Base-by-base conservation (phyloP, 495 filamentous ascomycete species). In the Tuber borchii region DNA sequence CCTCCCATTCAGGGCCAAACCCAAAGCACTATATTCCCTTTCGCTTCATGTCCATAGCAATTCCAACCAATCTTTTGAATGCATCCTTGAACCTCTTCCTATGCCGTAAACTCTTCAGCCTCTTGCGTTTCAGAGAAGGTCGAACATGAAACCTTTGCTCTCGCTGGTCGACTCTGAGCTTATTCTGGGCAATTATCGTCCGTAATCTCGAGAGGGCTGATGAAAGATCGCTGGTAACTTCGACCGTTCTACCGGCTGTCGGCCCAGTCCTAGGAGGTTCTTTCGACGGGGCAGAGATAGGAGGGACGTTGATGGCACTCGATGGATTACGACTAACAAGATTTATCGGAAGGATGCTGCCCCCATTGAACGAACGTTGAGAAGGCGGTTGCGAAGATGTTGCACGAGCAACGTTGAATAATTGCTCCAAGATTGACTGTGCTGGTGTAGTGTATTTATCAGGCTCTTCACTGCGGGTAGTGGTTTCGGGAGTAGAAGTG, bases 101-200 rank as follows among this genome's bases (percentile, higher is more conserved):
- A 89, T 91, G 93, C 76, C 92, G 87, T 85, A 90, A 85, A 56
- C 87, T 88, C 84, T 84, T 85, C 76, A 91, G 81, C 80, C 92
- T 87, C 87, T 93, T 94, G 83, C 90, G 86, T 87, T 93, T 93
- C 83, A 92, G 81, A 6, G 91, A 91, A 3, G 88, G 87, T 70
- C 91, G 84, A 86, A 94, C 93, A 83, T 95, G 90, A 76, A 88
- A 91, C 75, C 86, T 83, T 84, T 94, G 91, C 75, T 51, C 73
- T 6, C 74, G 70, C 65, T 84, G 81, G 81, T 92, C 88, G 6
- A 34, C 14, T 78, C 78, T 83, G 31, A 94, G 83, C 20, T 77
- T 85, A 81, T 94, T 94, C 74, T 84, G 82, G 65, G 79, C 70
- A 71, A 86, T 83, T 65, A 87, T 77, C 20, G 83, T 77, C 17